phyloP scores from a whole-genome alignment of 106 monocot genomes.

The Acanthochlamys bracteata region DNA sequence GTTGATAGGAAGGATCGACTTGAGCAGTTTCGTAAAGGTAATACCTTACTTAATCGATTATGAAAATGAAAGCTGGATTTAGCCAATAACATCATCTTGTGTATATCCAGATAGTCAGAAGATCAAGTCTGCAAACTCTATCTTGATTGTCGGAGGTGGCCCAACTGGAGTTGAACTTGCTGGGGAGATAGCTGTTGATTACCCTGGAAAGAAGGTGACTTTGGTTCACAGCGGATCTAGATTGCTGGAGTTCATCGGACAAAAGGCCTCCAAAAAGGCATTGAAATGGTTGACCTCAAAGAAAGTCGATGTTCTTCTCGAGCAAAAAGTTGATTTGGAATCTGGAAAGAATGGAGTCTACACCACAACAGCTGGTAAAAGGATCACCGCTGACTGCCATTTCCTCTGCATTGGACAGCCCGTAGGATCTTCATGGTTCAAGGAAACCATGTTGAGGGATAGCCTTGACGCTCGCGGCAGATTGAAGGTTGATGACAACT shows the following conservation, averaged over 20 bases:
- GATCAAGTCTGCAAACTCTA: slow-evolving; percentile 17
- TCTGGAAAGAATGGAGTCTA: slow-evolving; percentile 16
- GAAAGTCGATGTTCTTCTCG: slow-evolving; percentile 19
- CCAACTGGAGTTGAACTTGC: slow-evolving; percentile 33
- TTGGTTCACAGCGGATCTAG: slow-evolving; percentile 21
- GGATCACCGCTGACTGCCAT: slow-evolving; percentile 23
- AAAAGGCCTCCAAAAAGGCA: slow-evolving; percentile 23
- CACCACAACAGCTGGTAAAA: slow-evolving; percentile 18
- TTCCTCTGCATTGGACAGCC: slow-evolving; percentile 27
- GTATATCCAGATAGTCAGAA: slow-evolving; percentile 19
- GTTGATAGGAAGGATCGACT: slow-evolving; percentile 18
- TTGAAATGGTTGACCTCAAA: slow-evolving; percentile 20
- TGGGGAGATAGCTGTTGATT: slow-evolving; percentile 26
- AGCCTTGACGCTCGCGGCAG: slow-evolving; percentile 24
- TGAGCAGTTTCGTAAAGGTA: slow-evolving; percentile 26
- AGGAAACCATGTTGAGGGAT: slow-evolving; percentile 17
- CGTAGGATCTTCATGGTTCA: slow-evolving; percentile 26
- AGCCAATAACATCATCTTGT: background rate
- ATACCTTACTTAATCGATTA: background rate
- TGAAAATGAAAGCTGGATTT: too few relatives aligned
- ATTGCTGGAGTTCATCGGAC: slow-evolving; percentile 23
- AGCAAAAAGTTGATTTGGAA: slow-evolving; percentile 16
- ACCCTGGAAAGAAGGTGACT: slow-evolving; percentile 28
- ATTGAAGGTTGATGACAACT: slow-evolving; percentile 36
- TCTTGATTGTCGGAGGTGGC: slow-evolving; percentile 30